Base-by-base conservation (phyloP, 768 basidiomycete species). In the Naganishia vaughanmartiniae region DNA sequence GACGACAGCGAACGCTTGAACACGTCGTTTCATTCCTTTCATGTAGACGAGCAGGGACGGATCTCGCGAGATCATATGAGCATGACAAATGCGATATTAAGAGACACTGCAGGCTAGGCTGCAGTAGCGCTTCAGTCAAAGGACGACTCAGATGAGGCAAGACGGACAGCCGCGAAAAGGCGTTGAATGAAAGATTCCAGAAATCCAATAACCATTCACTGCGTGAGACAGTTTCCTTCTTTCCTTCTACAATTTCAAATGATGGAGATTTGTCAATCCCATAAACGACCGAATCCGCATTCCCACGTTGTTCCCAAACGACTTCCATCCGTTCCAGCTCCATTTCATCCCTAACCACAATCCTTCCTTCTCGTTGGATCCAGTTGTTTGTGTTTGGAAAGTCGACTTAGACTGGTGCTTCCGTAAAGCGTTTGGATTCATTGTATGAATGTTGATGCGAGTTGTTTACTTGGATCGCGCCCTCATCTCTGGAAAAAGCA, bases 391-490 rank as follows among this genome's bases (percentile, higher is more conserved):
- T 34, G 36, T 45, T 34, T 34, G 6, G 7, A n/a, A 42, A 3
- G 26, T 26, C 7, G 39, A 36, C 36, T 63, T 4, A 45, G 26
- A 42, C 60, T 45, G 24, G 4, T 45, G 60, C 60, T 46, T 63
- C 39, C 42, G 28, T n/a, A 26, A 19, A 28, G 28, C 21, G 24
- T 39, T 63, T 6, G n/a, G 19, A 24, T 39, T 36, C 57, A 42
- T n/a, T 26, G 12, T 30, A 26, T 26, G 48, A 28, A 42, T n/a
- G 42, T 63, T 30, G 60, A 63, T 63, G 39, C 60, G 67, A 68
- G 55, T 54, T 21, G 67, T 67, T 57, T 72, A 72, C 71, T 72
- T 72, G 67, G 71, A 72, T 48, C 71, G 45, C 48, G 71, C 71
- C 67, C 67, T 72, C 71, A 72, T 72, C 71, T 67, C 66, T 66